Percentiles rank a stretch among this genome's conserved stretches.
phyloP scores from a whole-genome alignment of 805 yeast species.

The Ogataea saltuana region DNA sequence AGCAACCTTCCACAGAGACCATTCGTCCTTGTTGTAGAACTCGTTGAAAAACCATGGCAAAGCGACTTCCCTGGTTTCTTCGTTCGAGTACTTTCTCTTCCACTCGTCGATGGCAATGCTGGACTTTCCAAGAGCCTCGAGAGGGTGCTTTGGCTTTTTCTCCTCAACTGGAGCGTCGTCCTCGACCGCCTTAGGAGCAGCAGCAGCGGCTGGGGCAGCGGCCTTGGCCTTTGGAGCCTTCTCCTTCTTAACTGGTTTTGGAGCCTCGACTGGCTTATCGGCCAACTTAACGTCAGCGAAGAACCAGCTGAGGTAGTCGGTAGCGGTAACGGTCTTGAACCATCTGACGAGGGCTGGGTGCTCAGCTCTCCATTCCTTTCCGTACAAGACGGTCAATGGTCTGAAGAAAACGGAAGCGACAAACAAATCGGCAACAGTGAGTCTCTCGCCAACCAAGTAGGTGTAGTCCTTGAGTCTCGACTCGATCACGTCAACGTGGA shows the following conservation, averaged over 20 bases:
- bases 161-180: conserved; percentile 48
- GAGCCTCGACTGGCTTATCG: conserved; percentile 65
- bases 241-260: conserved; percentile 75
- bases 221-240: conserved; percentile 46
- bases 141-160: conserved; percentile 90
- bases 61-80: conserved; percentile 92
- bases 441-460: conserved; percentile 49
- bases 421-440: conserved; percentile 47
- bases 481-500: conserved; percentile 50
- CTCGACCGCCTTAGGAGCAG: conserved; percentile 35
- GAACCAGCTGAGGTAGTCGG: conserved; percentile 47
- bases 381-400: conserved; percentile 48
- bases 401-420: conserved; percentile 46
- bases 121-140: conserved; percentile 75
- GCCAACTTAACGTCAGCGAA: conserved; percentile 55
- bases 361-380: conserved; percentile 49
- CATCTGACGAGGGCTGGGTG: conserved; percentile 56
- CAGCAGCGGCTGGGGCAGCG: conserved; percentile 39
- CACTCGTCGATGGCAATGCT: conserved; percentile 80
- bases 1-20: conserved; percentile 93
- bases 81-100: conserved; percentile 96
- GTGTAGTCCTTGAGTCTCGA: conserved; percentile 48
- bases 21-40: conserved; percentile 86
- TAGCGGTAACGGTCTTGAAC: conserved; percentile 48
- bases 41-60: conserved; percentile 97